These are phyloP conservation scores for Candida glucosophila DNA, from an alignment of 1,139 yeast genomes.

Conservation along the genomic window DNA sequence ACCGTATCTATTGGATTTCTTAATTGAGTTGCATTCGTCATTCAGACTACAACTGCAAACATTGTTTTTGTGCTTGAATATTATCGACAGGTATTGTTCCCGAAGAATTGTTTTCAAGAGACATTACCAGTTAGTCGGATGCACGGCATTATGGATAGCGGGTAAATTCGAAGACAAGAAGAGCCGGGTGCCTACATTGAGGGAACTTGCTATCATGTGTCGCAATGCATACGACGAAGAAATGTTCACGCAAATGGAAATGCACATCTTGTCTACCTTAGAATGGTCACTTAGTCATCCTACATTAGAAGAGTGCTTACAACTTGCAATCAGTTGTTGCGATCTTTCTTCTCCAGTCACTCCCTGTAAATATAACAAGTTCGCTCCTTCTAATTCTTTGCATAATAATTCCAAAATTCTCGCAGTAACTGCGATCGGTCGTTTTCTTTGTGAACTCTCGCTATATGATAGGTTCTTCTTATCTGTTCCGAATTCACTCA, in stretches of 20 bases:
- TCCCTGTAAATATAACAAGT: slow-evolving; percentile 24
- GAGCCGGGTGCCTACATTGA: slow-evolving; percentile 70
- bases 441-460: slow-evolving; percentile 71
- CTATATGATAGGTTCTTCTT: slow-evolving; percentile 65
- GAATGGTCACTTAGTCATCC: slow-evolving; percentile 75
- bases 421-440: slow-evolving; percentile 47
- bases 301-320: slow-evolving; percentile 52
- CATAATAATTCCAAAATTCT: slow-evolving; percentile 26
- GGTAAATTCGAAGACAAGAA: slow-evolving; percentile 90
- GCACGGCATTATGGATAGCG: slow-evolving; percentile 92
- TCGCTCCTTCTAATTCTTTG: slow-evolving; percentile 3
- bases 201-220: slow-evolving; percentile 72
- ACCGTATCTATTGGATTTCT: slow-evolving; percentile 75
- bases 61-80: slow-evolving; percentile 67
- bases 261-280: slow-evolving; percentile 74
- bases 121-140: slow-evolving; percentile 88
- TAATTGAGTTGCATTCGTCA: slow-evolving; percentile 73
- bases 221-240: slow-evolving; percentile 78
- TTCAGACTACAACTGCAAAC: slow-evolving; percentile 74
- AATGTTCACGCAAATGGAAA: slow-evolving; percentile 94
- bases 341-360: slow-evolving; percentile 14
- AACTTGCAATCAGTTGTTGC: slow-evolving; percentile 37
- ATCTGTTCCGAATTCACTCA: slow-evolving; percentile 48
- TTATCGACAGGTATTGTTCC: slow-evolving; percentile 87
- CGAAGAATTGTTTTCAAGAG: slow-evolving; percentile 81